Evolutionary conservation across 108 stramenopile genomes (phyloP).

Genomic region (Mayamaea pseudoterrestris): DNA sequence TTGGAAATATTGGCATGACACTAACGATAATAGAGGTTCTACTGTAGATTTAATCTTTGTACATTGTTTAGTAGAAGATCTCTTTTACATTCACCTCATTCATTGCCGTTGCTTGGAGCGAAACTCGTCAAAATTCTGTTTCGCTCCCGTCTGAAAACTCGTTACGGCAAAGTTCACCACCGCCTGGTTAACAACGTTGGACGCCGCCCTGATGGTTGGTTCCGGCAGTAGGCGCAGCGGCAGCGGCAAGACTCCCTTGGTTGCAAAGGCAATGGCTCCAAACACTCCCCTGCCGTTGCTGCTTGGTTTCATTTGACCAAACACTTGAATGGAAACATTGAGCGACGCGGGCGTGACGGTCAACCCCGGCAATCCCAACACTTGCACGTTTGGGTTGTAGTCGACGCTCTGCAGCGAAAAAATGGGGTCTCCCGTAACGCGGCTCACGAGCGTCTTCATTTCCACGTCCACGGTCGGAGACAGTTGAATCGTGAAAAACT

Average conservation of each 20-base stretch:
- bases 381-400: constrained; percentile 66
- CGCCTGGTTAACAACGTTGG: constrained; percentile 49
- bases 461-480: constrained; percentile 57
- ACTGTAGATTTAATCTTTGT: neutral
- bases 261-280: constrained; percentile 62
- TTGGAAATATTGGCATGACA: constrained; percentile 13
- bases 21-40: neutral
- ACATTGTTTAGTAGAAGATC: neutral
- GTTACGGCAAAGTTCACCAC: constrained; percentile 49
- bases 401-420: constrained; percentile 56
- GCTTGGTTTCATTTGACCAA: constrained; percentile 51
- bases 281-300: constrained; percentile 47
- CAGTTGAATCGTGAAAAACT: constrained; percentile 69
- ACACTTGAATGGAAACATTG: constrained; percentile 63
- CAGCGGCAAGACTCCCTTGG: constrained; percentile 41
- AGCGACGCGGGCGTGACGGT: constrained; percentile 30
- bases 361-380: constrained; percentile 51
- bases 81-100: neutral
- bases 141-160: constrained; percentile 54
- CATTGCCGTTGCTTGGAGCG: neutral
- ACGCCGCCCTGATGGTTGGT: constrained; percentile 31
- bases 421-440: constrained; percentile 4
- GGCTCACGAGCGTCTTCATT: constrained; percentile 41
- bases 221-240: constrained; percentile 58
- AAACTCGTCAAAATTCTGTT: constrained; percentile 33